phyloP scores from a whole-genome alignment of 2,329 filamentous ascomycete genomes.

The Cryphonectria naterciae region DNA sequence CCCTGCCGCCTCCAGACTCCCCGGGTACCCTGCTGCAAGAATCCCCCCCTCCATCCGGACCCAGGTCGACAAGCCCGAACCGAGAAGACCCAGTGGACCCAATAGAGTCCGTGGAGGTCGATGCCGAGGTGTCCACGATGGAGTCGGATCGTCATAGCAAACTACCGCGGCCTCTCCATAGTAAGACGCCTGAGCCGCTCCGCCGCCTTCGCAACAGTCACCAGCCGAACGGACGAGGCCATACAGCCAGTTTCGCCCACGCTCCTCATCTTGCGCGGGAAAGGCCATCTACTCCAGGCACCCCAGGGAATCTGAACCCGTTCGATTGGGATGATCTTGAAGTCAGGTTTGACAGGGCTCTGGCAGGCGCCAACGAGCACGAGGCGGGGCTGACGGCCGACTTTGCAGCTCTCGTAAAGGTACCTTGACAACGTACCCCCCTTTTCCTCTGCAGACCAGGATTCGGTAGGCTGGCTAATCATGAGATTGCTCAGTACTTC shows the following conservation, averaged over 20 bases:
- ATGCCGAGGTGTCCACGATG: slow-evolving; percentile 9
- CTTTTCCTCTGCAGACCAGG: neutral
- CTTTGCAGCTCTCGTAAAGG: slow-evolving; percentile 69
- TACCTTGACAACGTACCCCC: slow-evolving; percentile 38
- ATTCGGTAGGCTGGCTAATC: neutral
- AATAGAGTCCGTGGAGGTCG: slow-evolving; percentile 1
- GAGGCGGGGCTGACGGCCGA: slow-evolving; percentile 71
- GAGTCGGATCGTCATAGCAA: slow-evolving; percentile 32
- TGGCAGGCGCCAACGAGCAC: slow-evolving; percentile 63
- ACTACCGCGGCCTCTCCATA: slow-evolving; percentile 21
- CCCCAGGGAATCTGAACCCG: slow-evolving; percentile 51
- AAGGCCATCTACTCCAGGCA: slow-evolving; percentile 46
- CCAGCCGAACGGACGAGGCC: slow-evolving; percentile 40
- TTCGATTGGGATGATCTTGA: slow-evolving; percentile 84
- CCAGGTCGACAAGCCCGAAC: slow-evolving; percentile 6
- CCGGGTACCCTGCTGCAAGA: slow-evolving; percentile 9
- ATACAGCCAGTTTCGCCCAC: slow-evolving; percentile 24
- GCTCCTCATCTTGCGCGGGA: slow-evolving; percentile 63
- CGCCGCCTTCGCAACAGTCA: slow-evolving; percentile 21
- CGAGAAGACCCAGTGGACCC: slow-evolving; percentile 4
- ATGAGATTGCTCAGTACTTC: slow-evolving; percentile 65
- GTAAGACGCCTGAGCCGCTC: slow-evolving; percentile 25
- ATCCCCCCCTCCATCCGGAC: neutral
- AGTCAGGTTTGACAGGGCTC: slow-evolving; percentile 66
- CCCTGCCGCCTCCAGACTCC: slow-evolving; percentile 24